Conservation (phyloP, 768 basidiomycete species). For the Tricholoma flavovirens region DNA sequence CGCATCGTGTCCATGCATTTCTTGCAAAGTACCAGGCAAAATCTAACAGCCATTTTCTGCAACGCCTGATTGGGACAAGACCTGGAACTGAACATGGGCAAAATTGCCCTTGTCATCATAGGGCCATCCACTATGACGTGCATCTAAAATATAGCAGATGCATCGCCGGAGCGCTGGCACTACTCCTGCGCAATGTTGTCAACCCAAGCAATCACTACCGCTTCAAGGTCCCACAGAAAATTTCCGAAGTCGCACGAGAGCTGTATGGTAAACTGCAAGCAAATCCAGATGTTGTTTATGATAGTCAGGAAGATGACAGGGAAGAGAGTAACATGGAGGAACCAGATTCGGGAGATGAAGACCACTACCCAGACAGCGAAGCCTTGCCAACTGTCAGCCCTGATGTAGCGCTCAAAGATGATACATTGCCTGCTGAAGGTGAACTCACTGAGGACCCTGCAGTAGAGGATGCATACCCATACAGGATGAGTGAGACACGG, state of each 20-base stretch:
- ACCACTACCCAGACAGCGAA: neutral
- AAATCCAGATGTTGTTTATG: too few species aligned
- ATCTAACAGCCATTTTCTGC: slow-evolving; percentile 2
- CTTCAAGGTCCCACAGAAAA: neutral
- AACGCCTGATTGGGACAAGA: slow-evolving; percentile 8
- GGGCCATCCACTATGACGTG: slow-evolving; percentile 1
- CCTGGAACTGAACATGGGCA: slow-evolving; percentile 6
- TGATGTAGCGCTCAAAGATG: neutral
- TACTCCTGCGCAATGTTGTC: neutral
- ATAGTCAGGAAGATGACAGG: too few species aligned
- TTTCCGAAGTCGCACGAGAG: neutral
- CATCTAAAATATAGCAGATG: neutral
- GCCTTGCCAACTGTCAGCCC: neutral
- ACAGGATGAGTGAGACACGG: neutral
- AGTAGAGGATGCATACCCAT: too few species aligned
- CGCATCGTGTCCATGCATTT: neutral
- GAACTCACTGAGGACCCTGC: too few species aligned
- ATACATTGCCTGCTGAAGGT: neutral
- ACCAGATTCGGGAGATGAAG: too few species aligned
- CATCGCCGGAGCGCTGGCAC: neutral
- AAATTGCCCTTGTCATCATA: slow-evolving; percentile 1
- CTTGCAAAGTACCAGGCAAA: neutral
- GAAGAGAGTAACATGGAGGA: too few species aligned
- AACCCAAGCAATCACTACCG: neutral
- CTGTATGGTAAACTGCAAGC: neutral